These are phyloP conservation scores for Vitis rupestris DNA, from an alignment of 164 flowering plant species.

Conservation along the genomic window DNA sequence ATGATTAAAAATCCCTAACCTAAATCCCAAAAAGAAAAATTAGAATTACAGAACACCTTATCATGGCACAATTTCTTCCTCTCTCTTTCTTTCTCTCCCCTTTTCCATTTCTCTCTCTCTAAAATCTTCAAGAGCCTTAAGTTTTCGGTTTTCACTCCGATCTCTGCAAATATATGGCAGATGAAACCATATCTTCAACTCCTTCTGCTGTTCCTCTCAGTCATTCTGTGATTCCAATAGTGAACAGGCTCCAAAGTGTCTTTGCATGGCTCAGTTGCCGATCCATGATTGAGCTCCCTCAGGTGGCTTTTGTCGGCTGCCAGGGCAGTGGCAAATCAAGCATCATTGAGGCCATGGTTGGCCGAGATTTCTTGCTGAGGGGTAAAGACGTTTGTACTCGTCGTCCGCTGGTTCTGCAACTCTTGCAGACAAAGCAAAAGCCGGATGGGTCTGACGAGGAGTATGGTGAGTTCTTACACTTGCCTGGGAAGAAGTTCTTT, in stretches of 20 bases:
- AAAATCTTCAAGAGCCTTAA: conserved; percentile 4
- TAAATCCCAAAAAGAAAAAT: too few relatives aligned
- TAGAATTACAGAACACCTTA: too few relatives aligned
- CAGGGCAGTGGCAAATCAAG: conserved; percentile 97
- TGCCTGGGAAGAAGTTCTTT: conserved; percentile 60
- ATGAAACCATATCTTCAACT: conserved; percentile 13
- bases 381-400: conserved; percentile 90
- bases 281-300: conserved; percentile 80
- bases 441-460: conserved; percentile 66
- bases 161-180: conserved; percentile 22
- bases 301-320: conserved; percentile 90
- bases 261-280: conserved; percentile 72
- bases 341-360: conserved; percentile 88
- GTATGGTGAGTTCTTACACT: conserved; percentile 90
- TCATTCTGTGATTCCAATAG: conserved; percentile 75
- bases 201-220: conserved; percentile 40
- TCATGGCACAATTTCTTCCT: too few relatives aligned
- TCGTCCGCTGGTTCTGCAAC: conserved; percentile 85
- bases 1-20: too few relatives aligned
- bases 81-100: too few relatives aligned
- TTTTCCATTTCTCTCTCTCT: background rate
- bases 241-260: conserved; percentile 91
- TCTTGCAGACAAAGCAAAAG: conserved; percentile 58
- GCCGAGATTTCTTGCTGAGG: conserved; percentile 87
- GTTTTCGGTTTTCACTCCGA: background rate